Percentiles rank a stretch among this genome's conserved stretches.
Evolutionary conservation across 2,329 filamentous ascomycete genomes (phyloP).

Genomic region (Pestalotiopsis fici): DNA sequence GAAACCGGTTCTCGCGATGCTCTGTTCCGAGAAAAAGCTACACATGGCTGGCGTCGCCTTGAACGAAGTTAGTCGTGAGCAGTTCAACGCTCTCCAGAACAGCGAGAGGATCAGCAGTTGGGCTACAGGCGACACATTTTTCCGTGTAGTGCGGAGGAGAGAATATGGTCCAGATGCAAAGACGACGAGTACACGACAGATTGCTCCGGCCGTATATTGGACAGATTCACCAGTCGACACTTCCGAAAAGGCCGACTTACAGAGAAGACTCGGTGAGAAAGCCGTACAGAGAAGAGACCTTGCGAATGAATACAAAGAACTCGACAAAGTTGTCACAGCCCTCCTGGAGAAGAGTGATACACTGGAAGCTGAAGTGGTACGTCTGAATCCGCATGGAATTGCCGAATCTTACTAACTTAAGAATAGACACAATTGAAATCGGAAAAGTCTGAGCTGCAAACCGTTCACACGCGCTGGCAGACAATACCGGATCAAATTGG

Average conservation of each 20-base stretch:
- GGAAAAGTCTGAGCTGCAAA: constrained; percentile 71
- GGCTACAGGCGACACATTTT: constrained; percentile 67
- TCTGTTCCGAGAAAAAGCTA: constrained; percentile 73
- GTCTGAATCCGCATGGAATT: constrained; percentile 17
- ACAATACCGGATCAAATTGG: constrained; percentile 72
- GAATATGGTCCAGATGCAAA: constrained; percentile 79
- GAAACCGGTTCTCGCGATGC: constrained; percentile 80
- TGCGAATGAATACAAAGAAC: constrained; percentile 30
- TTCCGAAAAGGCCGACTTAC: constrained; percentile 62
- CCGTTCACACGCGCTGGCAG: constrained; percentile 63
- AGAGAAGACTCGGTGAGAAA: constrained; percentile 50
- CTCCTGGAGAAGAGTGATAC: constrained; percentile 36
- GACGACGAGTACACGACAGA: constrained; percentile 65
- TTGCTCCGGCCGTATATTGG: constrained; percentile 69
- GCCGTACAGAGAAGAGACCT: constrained; percentile 34
- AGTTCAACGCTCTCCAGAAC: constrained; percentile 66
- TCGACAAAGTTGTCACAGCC: constrained; percentile 36
- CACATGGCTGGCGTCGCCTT: constrained; percentile 69
- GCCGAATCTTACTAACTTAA: background rate
- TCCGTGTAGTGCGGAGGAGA: constrained; percentile 67
- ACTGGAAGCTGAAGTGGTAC: constrained; percentile 46
- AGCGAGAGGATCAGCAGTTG: constrained; percentile 64
- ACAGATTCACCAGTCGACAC: constrained; percentile 75
- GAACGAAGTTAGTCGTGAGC: constrained; percentile 62
- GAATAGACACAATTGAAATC: constrained; percentile 39